Evolutionary conservation across 352 stramenopile genomes (phyloP).

Genomic region (Globisporangium alternatum): DNA sequence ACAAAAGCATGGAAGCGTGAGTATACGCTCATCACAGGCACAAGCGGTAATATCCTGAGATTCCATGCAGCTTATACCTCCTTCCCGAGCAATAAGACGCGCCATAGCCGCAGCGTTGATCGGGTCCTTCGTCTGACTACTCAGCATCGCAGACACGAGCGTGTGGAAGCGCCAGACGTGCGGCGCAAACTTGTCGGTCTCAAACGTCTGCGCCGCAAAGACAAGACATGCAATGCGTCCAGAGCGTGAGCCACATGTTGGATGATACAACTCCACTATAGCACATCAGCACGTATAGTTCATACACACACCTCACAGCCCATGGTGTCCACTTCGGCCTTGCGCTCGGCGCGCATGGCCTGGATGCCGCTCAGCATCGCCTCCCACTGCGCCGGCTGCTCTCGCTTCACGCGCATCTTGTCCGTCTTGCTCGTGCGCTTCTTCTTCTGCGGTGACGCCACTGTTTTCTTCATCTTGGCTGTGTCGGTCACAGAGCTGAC

Average conservation of each 20-base stretch:
- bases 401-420: conserved; percentile 8
- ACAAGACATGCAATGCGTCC: background rate
- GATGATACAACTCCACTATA: background rate
- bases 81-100: conserved; percentile 55
- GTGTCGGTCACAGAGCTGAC: background rate
- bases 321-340: conserved; percentile 70
- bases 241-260: background rate
- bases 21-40: background rate
- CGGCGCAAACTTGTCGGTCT: conserved; percentile 30
- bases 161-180: conserved; percentile 89
- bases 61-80: conserved; percentile 11
- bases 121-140: conserved; percentile 96
- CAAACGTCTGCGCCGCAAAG: conserved; percentile 32
- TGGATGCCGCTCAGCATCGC: conserved; percentile 58
- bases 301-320: conserved; percentile 49
- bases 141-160: conserved; percentile 96
- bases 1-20: background rate
- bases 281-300: background rate
- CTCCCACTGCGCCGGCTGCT: conserved; percentile 44
- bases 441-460: conserved; percentile 13
- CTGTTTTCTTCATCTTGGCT: conserved; percentile 15
- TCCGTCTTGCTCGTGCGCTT: conserved; percentile 23
- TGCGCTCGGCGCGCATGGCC: conserved; percentile 58
- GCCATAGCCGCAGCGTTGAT: conserved; percentile 79
- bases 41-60: background rate